Percentiles rank a stretch among this genome's conserved stretches.
Evolutionary conservation across 257 asterid genomes (phyloP).

Genomic region (Jacaranda mimosifolia): DNA sequence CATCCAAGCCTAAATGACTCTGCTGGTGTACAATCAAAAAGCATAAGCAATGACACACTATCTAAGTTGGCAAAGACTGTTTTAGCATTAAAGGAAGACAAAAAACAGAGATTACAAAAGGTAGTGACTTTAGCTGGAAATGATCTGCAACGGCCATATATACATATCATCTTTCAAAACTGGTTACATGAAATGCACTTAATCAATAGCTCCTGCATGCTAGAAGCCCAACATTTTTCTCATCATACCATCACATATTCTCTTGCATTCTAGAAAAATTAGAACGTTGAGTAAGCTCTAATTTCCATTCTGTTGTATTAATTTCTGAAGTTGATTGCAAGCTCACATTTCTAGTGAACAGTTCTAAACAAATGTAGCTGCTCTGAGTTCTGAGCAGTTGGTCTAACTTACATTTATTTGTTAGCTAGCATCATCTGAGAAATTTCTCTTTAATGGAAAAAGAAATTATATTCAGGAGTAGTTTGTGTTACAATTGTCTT

Average conservation of each 20-base stretch:
- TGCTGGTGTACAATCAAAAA: constrained; percentile 80
- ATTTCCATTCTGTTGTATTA: not conserved
- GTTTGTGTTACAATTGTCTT: not conserved
- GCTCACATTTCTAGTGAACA: constrained; percentile 1
- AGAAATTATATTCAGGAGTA: not conserved
- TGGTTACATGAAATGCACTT: not conserved
- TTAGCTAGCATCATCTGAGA: not conserved
- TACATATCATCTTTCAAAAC: not conserved
- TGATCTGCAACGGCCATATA: not conserved
- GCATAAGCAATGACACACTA: constrained; percentile 91
- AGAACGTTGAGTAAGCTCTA: constrained; percentile 2
- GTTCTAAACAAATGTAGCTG: not conserved
- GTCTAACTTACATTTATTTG: not conserved
- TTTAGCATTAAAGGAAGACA: constrained; percentile 76
- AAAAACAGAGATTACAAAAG: constrained; percentile 83
- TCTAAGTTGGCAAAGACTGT: constrained; percentile 88
- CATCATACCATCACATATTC: not conserved
- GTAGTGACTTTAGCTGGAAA: constrained; percentile 44
- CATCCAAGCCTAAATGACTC: constrained; percentile 92
- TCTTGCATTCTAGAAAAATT: not conserved
- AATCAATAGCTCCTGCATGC: constrained; percentile 1
- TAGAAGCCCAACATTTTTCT: constrained; percentile 9
- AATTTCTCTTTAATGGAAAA: not conserved
- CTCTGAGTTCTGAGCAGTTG: not conserved
- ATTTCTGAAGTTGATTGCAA: not conserved